These are phyloP conservation scores for Colletotrichum godetiae DNA, from an alignment of 2,329 filamentous ascomycete genomes.

Conservation along the genomic window DNA sequence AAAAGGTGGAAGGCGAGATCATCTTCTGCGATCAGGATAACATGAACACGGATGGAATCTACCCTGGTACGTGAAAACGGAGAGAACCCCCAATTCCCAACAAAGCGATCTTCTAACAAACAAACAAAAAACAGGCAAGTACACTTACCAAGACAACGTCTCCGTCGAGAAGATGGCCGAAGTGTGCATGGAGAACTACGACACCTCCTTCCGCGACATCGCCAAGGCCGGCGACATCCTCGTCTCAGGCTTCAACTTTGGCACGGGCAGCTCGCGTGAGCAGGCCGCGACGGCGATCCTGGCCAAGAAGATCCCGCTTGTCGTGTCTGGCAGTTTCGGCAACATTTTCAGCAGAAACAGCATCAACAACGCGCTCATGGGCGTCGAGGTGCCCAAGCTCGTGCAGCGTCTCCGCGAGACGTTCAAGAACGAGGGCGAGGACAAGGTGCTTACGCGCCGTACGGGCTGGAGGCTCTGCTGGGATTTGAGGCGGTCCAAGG, in stretches of 20 bases:
- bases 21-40: constrained; percentile 86
- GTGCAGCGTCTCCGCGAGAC: constrained; percentile 73
- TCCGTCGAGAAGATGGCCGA: constrained; percentile 83
- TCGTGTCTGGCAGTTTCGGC: constrained; percentile 83
- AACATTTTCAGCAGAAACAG: constrained; percentile 85
- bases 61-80: constrained; percentile 72
- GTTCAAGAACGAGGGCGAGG: constrained; percentile 58
- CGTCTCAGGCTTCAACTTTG: constrained; percentile 90
- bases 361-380: constrained; percentile 84
- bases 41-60: constrained; percentile 93
- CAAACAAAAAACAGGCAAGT: constrained; percentile 63
- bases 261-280: constrained; percentile 83
- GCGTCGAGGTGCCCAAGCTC: constrained; percentile 75
- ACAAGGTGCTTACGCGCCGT: constrained; percentile 72
- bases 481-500: constrained; percentile 80
- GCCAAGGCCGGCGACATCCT: constrained; percentile 81
- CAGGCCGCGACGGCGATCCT: constrained; percentile 90
- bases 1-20: constrained; percentile 86
- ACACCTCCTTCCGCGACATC: constrained; percentile 73
- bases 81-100: constrained; percentile 51
- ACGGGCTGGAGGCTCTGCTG: constrained; percentile 88
- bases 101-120: constrained; percentile 45
- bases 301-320: constrained; percentile 82
- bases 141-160: constrained; percentile 91
- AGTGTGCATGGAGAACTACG: constrained; percentile 96